These are phyloP conservation scores for Penicillium angulare DNA, from an alignment of 495 filamentous ascomycete species.

Conservation along the genomic window DNA sequence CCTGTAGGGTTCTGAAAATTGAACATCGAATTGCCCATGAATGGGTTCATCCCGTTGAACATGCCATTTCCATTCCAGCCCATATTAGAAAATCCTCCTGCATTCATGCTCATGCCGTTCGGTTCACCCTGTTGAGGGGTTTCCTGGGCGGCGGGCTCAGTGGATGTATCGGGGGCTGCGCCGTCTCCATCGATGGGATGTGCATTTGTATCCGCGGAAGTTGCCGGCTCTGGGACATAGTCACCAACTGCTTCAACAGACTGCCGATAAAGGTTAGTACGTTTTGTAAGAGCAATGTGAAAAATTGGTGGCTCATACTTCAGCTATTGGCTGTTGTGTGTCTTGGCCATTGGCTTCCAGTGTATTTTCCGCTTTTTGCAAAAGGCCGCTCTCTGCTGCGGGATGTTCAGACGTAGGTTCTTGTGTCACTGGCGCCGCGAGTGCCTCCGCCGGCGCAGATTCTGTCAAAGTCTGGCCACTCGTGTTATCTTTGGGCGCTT, in stretches of 20 bases:
- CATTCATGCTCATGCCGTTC: slow-evolving; percentile 25
- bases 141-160: slow-evolving; percentile 14
- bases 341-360: background rate
- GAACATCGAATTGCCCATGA: slow-evolving; percentile 73
- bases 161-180: slow-evolving; percentile 16
- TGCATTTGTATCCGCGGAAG: slow-evolving; percentile 7
- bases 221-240: background rate
- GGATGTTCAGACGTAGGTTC: background rate
- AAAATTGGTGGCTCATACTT: too few species aligned
- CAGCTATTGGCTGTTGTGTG: background rate
- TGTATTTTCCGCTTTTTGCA: slow-evolving; percentile 1
- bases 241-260: slow-evolving; percentile 2
- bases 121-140: slow-evolving; percentile 11
- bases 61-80: slow-evolving; percentile 59
- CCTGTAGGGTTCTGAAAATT: slow-evolving; percentile 74
- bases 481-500: slow-evolving; percentile 14
- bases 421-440: background rate
- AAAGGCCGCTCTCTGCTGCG: background rate
- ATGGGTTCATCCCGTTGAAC: slow-evolving; percentile 71
- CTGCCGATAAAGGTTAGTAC: too few species aligned
- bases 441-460: background rate
- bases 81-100: slow-evolving; percentile 61
- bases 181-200: slow-evolving; percentile 15
- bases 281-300: too few species aligned
- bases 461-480: background rate